phyloP scores from a whole-genome alignment of 179 eudicot genomes.

The Corrigiola litoralis region DNA sequence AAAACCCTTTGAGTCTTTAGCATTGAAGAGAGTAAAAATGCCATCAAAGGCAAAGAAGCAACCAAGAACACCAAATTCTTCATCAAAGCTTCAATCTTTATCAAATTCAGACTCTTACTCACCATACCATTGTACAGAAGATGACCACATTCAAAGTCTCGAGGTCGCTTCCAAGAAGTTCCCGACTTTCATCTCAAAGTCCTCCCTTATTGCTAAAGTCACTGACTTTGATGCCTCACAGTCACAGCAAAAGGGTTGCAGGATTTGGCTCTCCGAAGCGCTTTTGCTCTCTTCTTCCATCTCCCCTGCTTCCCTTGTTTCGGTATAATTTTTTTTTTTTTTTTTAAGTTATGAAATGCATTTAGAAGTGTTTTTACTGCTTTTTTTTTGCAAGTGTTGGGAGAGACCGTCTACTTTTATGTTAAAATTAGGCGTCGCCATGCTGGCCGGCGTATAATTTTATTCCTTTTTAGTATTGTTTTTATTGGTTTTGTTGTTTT shows the following conservation, averaged over 20 bases:
- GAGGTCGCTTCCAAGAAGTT: constrained; percentile 49
- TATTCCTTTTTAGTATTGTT: not conserved
- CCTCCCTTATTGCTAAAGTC: constrained; percentile 45
- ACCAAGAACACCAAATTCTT: constrained; percentile 31
- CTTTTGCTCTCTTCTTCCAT: constrained; percentile 59
- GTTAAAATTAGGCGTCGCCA: too few species aligned
- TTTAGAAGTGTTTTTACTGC: not conserved
- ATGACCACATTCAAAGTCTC: constrained; percentile 30
- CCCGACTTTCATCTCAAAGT: constrained; percentile 54
- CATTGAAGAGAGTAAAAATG: constrained; percentile 28
- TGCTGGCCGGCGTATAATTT: too few species aligned
- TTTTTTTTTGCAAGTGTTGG: too few species aligned
- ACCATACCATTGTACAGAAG: constrained; percentile 26
- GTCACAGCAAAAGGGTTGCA: constrained; percentile 46
- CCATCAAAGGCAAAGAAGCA: constrained; percentile 55
- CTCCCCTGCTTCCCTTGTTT: constrained; percentile 61
- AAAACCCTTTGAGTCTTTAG: not conserved
- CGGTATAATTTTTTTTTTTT: constrained; percentile 41
- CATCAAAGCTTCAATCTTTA: constrained; percentile 18
- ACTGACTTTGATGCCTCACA: constrained; percentile 28
- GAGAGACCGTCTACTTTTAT: too few species aligned
- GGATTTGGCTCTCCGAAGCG: constrained; percentile 78
- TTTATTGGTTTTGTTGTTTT: not conserved
- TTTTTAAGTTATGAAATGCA: not conserved
- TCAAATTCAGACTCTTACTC: not conserved